A percentile compares a stretch with the other conserved stretches of the same genome.
These are phyloP conservation scores for Brachypodium distachyon DNA, from an alignment of 202 grass and related monocot species.

Conservation along the genomic window DNA sequence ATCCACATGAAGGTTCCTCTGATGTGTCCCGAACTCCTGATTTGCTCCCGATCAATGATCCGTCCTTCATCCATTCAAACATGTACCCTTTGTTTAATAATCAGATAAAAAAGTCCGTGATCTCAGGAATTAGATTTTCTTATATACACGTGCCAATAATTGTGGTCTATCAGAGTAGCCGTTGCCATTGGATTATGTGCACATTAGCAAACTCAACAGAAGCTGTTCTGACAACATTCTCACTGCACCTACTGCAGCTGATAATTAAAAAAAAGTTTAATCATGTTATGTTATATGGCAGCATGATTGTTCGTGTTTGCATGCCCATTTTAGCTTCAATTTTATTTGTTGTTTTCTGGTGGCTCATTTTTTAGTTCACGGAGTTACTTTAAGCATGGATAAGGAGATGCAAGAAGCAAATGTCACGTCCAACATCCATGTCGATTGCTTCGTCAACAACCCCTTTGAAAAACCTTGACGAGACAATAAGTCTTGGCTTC, in stretches of 20 bases:
- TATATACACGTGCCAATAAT: no score
- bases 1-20: background rate
- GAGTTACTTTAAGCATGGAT: constrained; percentile 14
- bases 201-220: background rate
- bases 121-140: no score
- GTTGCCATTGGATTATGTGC: background rate
- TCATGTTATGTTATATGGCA: background rate
- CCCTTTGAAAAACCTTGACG: background rate
- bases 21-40: background rate
- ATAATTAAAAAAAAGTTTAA: no score
- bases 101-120: background rate
- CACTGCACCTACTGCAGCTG: background rate
- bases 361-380: background rate
- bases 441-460: constrained; percentile 1
- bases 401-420: constrained; percentile 9
- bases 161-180: background rate
- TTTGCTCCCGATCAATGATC: background rate
- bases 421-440: background rate
- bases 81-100: background rate
- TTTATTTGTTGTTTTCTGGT: background rate
- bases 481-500: background rate
- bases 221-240: background rate
- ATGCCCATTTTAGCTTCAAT: background rate
- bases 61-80: background rate
- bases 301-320: background rate